Evolutionary conservation across 2,329 filamentous ascomycete genomes (phyloP), one percentile per base, ranked within the genome.

Genomic region (Penicillium sp.): DNA sequence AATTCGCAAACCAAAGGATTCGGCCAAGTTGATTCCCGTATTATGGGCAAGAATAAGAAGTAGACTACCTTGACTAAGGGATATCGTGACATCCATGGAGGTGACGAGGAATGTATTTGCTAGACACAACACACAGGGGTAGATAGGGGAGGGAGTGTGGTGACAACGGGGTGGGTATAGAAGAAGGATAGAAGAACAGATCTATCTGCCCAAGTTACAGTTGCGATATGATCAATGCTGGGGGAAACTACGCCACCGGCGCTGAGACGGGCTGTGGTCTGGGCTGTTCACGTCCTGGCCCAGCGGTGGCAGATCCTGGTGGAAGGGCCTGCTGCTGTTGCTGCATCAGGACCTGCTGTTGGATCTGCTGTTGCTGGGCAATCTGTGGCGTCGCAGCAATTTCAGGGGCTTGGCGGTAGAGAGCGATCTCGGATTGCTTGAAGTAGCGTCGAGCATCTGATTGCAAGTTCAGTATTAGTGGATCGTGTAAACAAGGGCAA

Each of bases 361-460:
- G 71, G 47, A 72, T 69, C 55, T 67, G 65, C 53, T 74, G 71
- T 52, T 75, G 74, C 45, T 69, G 67, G 24, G 69, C 70, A 47
- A 74, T 68, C 49, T 72, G 68, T 13, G 72, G 70, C 7, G 71
- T 74, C n/a, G 67, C 62, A 23, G 70, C 70, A 51, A 75, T 70
- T 55, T 79, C 76, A 45, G 77, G 77, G 24, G 76, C 73, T 68
- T 97, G 94, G 60, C 94, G 86, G 78, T 89, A 97, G 47, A 99
- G 85, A 53, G 96, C 92, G 70, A 99, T 99, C 77, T 99, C 94
- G 47, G 91, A 96, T 74, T 99, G 94, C 75, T 99, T 99, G 78
- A 99, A 99, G 77, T 99, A 99, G 65, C 94, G 85, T 65, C 94
- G 86, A 45, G 94, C 94, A 73, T 99, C 94, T 92, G 42, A 53